A percentile compares a stretch with the other conserved stretches of the same genome.
Evolutionary conservation across 176 grass and related monocot species (phyloP).

Genomic region (Echinochloa phyllopogon): DNA sequence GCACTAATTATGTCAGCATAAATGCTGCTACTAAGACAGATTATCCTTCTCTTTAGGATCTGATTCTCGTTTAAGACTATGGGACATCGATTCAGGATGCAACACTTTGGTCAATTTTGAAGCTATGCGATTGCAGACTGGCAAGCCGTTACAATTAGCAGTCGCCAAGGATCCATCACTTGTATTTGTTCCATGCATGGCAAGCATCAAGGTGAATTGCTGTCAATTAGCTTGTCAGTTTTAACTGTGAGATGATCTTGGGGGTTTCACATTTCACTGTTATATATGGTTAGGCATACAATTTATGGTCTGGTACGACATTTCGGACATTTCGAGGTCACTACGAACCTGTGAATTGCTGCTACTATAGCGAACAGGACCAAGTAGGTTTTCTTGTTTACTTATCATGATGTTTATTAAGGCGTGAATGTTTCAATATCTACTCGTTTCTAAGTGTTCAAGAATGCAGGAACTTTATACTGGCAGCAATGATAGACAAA

Average conservation of each 20-base stretch:
- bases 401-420: slow-evolving; percentile 8
- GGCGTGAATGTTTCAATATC: not conserved
- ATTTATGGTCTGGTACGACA: slow-evolving; percentile 72
- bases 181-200: slow-evolving; percentile 90
- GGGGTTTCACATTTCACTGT: slow-evolving; percentile 18
- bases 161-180: slow-evolving; percentile 72
- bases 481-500: slow-evolving; percentile 96
- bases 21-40: slow-evolving; percentile 20
- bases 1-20: not conserved
- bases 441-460: slow-evolving; percentile 41
- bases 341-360: slow-evolving; percentile 92
- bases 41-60: slow-evolving; percentile 67
- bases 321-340: slow-evolving; percentile 73
- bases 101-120: slow-evolving; percentile 92
- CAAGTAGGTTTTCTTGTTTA: slow-evolving; percentile 59
- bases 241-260: slow-evolving; percentile 24
- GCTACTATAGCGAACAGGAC: slow-evolving; percentile 69
- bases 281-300: slow-evolving; percentile 66
- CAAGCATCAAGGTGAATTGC: slow-evolving; percentile 72
- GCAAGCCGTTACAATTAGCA: slow-evolving; percentile 79
- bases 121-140: slow-evolving; percentile 73
- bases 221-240: slow-evolving; percentile 33
- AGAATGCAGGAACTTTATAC: slow-evolving; percentile 84
- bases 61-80: slow-evolving; percentile 91
- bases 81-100: slow-evolving; percentile 88